Base-by-base conservation (phyloP, 2,329 filamentous ascomycete genomes). In the Curvularia spicifera region DNA sequence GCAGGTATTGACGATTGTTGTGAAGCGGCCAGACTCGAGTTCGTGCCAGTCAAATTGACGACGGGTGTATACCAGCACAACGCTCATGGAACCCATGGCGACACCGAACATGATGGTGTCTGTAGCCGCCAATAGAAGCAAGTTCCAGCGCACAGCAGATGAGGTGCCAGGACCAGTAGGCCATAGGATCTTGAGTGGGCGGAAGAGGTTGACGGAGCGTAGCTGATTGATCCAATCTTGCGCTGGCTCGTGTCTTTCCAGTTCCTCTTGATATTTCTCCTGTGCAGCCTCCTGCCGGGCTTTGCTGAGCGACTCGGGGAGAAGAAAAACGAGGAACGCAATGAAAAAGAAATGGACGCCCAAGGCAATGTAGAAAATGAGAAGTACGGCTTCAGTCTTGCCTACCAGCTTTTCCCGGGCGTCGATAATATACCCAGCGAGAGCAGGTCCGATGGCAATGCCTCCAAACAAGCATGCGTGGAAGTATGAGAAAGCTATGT, bases 381-480 rank as follows among this genome's bases (percentile, higher is more conserved):
- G 85, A 6, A 97, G 75, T 15, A 96, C 82, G 43, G 85, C 86
- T 7, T 91, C 90, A 0, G 91, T 93, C 75, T 83, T 84, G 40
- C 71, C 68, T 6, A 71, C 67, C 35, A 68, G 65, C 51, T 73
- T 71, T 50, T 65, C 53, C 8, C 70, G 71, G n/a, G 63, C 63
- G 68, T 90, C 86, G 69, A 97, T 89, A 43, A 97, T 81, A 66
- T 91, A 89, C 2, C 90, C 93, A 0, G 93, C 89, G 22, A 96
- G 71, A 2, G 96, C 83, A 7, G 95, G 95, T 0, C 95, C 95
- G 31, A 94, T 78, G 0, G 95, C 94, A 45, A 98, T 86, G n/a
- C 95, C 95, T 1, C 85, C 84, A 76, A 97, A 98, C 8, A 99
- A 82, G 66, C 89, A 93, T 10, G 91, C 93, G 69, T 98, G 91